These are phyloP conservation scores for Termitomyces sp. DNA, from an alignment of 768 basidiomycete species.

Conservation along the genomic window DNA sequence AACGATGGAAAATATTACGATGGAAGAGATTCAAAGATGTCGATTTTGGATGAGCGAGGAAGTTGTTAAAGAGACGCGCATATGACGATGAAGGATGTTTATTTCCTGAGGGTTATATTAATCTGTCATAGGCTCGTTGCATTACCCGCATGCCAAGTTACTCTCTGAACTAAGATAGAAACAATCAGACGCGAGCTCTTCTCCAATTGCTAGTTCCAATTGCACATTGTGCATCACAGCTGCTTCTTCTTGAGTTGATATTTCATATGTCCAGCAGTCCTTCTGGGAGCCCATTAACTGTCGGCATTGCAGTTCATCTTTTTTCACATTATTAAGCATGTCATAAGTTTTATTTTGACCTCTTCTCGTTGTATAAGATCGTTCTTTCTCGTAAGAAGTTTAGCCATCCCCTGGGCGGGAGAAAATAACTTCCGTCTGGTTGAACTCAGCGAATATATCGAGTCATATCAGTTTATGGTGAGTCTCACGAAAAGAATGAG, in stretches of 20 bases:
- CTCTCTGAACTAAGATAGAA: not conserved
- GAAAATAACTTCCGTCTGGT: conserved; percentile 2
- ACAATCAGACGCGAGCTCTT: not conserved
- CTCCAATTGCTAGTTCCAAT: not conserved
- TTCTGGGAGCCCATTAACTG: too few relatives aligned
- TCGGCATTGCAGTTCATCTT: too few relatives aligned
- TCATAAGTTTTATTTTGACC: not conserved
- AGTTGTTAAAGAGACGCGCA: conserved; percentile 26
- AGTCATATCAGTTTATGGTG: not conserved
- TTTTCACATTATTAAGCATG: not conserved
- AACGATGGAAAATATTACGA: conserved; percentile 22
- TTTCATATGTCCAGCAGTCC: too few relatives aligned
- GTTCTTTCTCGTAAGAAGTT: not conserved
- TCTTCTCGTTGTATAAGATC: not conserved
- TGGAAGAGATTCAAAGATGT: conserved; percentile 28
- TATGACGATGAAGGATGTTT: conserved; percentile 9
- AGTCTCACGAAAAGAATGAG: not conserved
- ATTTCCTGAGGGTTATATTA: not conserved
- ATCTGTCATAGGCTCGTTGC: not conserved
- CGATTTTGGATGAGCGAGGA: conserved; percentile 36
- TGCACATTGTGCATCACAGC: not conserved
- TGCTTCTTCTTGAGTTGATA: not conserved
- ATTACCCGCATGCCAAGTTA: too few relatives aligned
- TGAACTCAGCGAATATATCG: not conserved
- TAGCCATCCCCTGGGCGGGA: not conserved